Evolutionary conservation across 192 early-diverging fungal genomes (phyloP), one percentile per base, ranked within the genome.

Genomic region (Coemansia sp.): DNA sequence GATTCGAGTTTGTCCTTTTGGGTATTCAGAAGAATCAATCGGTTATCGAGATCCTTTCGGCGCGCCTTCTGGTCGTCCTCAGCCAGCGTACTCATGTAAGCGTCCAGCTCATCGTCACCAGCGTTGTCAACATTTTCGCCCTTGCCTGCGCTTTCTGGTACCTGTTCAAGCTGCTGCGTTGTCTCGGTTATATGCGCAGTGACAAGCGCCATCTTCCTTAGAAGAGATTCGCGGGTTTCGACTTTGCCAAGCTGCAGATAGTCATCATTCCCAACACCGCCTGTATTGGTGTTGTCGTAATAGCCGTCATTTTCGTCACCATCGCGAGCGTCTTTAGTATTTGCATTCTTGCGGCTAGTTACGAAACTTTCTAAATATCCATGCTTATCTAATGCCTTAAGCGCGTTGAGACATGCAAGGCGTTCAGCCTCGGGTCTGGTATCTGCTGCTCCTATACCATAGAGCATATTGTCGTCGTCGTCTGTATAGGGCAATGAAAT

Each of bases 161-260:
- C 19, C 8, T 21, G 52, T 51, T 27, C 54, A 32, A 57, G 41
- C 30, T 54, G 49, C 30, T 21, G 38, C 53, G 78, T 55, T 21
- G 49, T 57, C 50, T 72, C 57, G 26, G 55, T 52, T 8, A 87
- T 73, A 25, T 83, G 74, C 2, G n/a, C 38, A 23, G 71, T 57
- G 4, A 80, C 63, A 8, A 48, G 26, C 2, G 49, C 49, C 8
- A 88, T 64, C 12, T 84, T 68, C 14, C 34, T 22, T 21, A 71
- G 34, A 5, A 92, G 74, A 4, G 88, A 81, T 31, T 90, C 88
- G 53, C 85, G 81, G 14, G 89, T 90, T n/a, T 90, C 90, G 2
- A 84, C 84, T 44, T 86, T 81, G 58, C 65, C 65, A 9, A 27
- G 26, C 6, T 60, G 47, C 22, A 54, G 38, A 19, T 68, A 38